These are phyloP conservation scores for Forsythia viridissima DNA, from an alignment of 257 asterid genomes.

Conservation along the genomic window DNA sequence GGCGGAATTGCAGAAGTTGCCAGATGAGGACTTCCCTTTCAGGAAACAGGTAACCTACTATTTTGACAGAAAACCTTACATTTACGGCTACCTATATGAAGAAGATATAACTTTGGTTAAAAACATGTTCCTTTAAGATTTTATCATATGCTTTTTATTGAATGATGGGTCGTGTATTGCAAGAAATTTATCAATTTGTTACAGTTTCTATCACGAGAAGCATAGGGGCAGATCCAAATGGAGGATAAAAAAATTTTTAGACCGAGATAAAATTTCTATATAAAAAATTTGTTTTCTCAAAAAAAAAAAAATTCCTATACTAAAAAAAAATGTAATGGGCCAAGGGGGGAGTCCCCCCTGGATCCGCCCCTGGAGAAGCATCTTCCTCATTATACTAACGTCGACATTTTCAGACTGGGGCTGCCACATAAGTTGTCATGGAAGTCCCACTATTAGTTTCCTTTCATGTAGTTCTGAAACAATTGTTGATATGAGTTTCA, in stretches of 20 bases:
- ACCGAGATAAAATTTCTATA: too few relatives aligned
- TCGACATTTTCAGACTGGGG: too few relatives aligned
- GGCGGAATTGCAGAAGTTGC: conserved; percentile 77
- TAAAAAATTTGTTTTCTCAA: too few relatives aligned
- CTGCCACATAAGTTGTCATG: too few relatives aligned
- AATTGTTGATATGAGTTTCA: background rate
- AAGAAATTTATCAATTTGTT: background rate
- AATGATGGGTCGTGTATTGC: background rate
- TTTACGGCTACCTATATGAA: background rate
- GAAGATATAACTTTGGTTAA: background rate
- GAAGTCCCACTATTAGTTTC: too few relatives aligned
- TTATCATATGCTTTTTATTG: background rate
- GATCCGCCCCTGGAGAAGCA: too few relatives aligned
- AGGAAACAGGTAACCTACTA: conserved; percentile 66
- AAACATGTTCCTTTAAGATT: background rate
- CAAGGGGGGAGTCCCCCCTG: too few relatives aligned
- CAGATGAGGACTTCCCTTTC: conserved; percentile 74
- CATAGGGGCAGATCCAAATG: too few relatives aligned
- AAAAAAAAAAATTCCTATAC: too few relatives aligned
- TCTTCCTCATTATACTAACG: too few relatives aligned
- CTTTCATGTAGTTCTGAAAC: background rate
- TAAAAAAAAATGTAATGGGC: too few relatives aligned
- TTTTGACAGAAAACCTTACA: background rate
- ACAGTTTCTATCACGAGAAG: background rate
- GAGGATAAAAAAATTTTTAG: too few relatives aligned